Evolutionary conservation across 805 yeast species (phyloP), one percentile per base, ranked within the genome.

Genomic region (Wickerhamomyces alni): DNA sequence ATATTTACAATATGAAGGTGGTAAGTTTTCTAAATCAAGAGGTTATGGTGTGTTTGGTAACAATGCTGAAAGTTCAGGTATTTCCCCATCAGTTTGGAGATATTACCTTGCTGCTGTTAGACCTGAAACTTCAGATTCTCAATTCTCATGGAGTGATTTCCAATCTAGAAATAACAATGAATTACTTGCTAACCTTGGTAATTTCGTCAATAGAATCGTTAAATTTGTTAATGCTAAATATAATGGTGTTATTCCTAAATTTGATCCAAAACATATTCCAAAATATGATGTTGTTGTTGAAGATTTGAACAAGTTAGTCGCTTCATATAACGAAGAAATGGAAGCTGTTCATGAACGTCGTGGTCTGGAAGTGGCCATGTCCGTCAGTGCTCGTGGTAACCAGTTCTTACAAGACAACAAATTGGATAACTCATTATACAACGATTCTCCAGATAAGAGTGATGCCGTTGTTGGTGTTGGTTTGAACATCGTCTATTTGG

Each of bases 11-110:
- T 93, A 93, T 58, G 99, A 93, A 69, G 94, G 91, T 46, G 99
- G 99, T 49, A 93, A 93, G 65, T 93, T 93, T 70, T 91, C 98
- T 41, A 93, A 93, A 67, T 87, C 96, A n/a, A 80, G 99, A 67
- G 93, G 93, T 52, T 75, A 91, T 45, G 99, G 99, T 65, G 99
- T 93, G 33, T 93, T 93, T 58, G 99, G 99, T 59, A 91, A 91
- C 67, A 89, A 87, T 58, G 99, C 98, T 31, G 79, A 87, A 65
- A 96, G 86, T 28, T 86, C 95, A 28, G 96, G 96, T 30, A 64
- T 93, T 26, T 70, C 94, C 4, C 80, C 97, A 33, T 83, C 95
- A 33, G 97, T 93, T 30, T 93, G 99, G 99, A 81, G 99, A 74
- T 93, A 91, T 66, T 93, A 93, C 65, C 73, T 93, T 61, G 83